These are phyloP conservation scores for Phaeosphaeria sp. DNA, from an alignment of 2,329 filamentous ascomycete genomes.

Conservation along the genomic window DNA sequence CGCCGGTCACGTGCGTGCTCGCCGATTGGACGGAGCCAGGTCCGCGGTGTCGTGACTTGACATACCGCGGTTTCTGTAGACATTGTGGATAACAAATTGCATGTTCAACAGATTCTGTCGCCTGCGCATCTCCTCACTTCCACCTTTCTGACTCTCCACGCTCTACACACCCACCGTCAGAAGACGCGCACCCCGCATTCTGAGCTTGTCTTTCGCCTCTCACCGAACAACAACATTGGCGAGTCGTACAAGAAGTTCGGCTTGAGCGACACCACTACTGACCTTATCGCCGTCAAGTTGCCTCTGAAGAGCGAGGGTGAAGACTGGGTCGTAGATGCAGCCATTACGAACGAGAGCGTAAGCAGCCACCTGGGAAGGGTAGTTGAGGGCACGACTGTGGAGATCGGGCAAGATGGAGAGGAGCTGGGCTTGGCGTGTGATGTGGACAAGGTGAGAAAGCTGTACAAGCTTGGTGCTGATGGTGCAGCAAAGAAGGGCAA, in stretches of 20 bases:
- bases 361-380: conserved; percentile 28
- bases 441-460: conserved; percentile 74
- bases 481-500: conserved; percentile 51
- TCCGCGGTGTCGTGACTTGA: background rate
- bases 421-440: conserved; percentile 60
- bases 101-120: conserved; percentile 68
- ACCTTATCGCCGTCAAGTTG: conserved; percentile 84
- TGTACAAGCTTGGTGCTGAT: conserved; percentile 78
- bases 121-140: conserved; percentile 76
- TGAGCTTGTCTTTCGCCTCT: conserved; percentile 83
- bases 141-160: conserved; percentile 77
- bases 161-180: conserved; percentile 61
- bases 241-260: conserved; percentile 92
- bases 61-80: background rate
- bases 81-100: background rate
- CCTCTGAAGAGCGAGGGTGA: conserved; percentile 42
- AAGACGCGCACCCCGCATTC: conserved; percentile 88
- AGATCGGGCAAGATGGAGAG: conserved; percentile 22
- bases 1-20: background rate
- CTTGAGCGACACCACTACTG: conserved; percentile 71
- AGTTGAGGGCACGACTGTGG: conserved; percentile 35
- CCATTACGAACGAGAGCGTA: conserved; percentile 34
- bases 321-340: conserved; percentile 8
- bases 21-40: background rate
- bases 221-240: conserved; percentile 86